These are phyloP conservation scores for Candida patagonica DNA, from an alignment of 805 yeast species.

Conservation along the genomic window DNA sequence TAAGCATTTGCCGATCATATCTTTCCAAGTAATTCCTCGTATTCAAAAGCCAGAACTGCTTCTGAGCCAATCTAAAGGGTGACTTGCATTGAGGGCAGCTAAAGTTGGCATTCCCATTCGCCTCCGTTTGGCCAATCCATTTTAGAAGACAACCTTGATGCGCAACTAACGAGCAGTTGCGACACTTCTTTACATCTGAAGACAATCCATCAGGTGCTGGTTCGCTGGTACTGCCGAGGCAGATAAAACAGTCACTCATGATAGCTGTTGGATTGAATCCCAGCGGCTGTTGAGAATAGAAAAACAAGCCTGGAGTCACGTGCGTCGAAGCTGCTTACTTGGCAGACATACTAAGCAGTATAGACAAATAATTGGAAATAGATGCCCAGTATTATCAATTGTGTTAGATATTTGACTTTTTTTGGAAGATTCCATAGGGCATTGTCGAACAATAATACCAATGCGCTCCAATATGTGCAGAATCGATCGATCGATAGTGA, in stretches of 20 bases:
- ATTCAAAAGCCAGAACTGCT: slow-evolving; percentile 10
- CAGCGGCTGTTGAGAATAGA: too few relatives aligned
- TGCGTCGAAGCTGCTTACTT: too few relatives aligned
- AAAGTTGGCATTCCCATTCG: slow-evolving; percentile 6
- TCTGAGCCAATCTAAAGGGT: slow-evolving; percentile 16
- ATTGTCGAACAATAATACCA: too few relatives aligned
- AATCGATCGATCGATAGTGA: too few relatives aligned
- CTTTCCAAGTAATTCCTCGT: slow-evolving; percentile 15
- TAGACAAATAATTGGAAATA: too few relatives aligned
- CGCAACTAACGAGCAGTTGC: slow-evolving; percentile 37
- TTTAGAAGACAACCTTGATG: slow-evolving; percentile 37
- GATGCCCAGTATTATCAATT: too few relatives aligned
- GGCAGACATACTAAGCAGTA: too few relatives aligned
- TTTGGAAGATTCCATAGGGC: too few relatives aligned
- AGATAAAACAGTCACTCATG: slow-evolving; percentile 31
- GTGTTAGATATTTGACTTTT: too few relatives aligned
- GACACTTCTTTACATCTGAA: slow-evolving; percentile 34
- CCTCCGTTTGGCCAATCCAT: slow-evolving; percentile 31
- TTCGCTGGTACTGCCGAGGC: slow-evolving; percentile 28
- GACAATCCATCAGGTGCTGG: slow-evolving; percentile 25
- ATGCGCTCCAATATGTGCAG: too few relatives aligned
- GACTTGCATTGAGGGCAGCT: slow-evolving; percentile 28
- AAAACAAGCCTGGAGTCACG: too few relatives aligned
- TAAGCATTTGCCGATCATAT: slow-evolving; percentile 6
- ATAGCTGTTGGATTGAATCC: too few relatives aligned